Percentiles rank a stretch among this genome's conserved stretches.
Evolutionary conservation across 2,329 filamentous ascomycete species (phyloP).

Genomic region (Geoglossum cookeanum): DNA sequence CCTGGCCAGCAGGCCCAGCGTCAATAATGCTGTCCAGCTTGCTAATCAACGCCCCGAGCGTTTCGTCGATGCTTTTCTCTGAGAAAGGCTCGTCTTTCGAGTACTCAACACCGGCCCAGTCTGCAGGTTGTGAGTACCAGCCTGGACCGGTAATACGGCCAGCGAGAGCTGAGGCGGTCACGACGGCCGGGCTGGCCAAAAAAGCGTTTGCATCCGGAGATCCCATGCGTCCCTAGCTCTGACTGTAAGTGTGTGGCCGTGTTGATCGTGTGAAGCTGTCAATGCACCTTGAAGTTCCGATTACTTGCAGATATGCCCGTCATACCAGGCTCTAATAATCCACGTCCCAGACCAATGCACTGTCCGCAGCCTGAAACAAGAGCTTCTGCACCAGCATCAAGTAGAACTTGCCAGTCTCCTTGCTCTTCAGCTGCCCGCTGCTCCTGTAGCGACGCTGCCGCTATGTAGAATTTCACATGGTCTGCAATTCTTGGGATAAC

Average conservation of each 20-base stretch:
- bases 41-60: constrained; percentile 10
- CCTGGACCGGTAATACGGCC: constrained; percentile 43
- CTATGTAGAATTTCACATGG: constrained; percentile 72
- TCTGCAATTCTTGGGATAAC: constrained; percentile 49
- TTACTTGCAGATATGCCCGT: constrained; percentile 21
- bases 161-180: constrained; percentile 66
- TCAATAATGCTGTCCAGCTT: constrained; percentile 33
- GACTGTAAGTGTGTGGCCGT: constrained; percentile 61
- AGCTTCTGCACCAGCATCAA: constrained; percentile 51
- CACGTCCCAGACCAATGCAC: neutral
- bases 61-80: constrained; percentile 20
- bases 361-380: constrained; percentile 32
- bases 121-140: constrained; percentile 54
- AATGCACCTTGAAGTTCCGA: constrained; percentile 1
- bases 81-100: constrained; percentile 36
- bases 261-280: constrained; percentile 43
- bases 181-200: constrained; percentile 72
- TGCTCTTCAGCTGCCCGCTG: constrained; percentile 57
- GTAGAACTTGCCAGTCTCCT: constrained; percentile 68
- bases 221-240: constrained; percentile 87
- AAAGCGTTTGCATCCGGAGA: constrained; percentile 63
- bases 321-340: constrained; percentile 35
- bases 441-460: constrained; percentile 63
- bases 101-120: constrained; percentile 50
- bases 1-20: constrained; percentile 70